Evolutionary conservation across 768 basidiomycete genomes (phyloP), one percentile per base, ranked within the genome.

Genomic region (Russula brevipes): DNA sequence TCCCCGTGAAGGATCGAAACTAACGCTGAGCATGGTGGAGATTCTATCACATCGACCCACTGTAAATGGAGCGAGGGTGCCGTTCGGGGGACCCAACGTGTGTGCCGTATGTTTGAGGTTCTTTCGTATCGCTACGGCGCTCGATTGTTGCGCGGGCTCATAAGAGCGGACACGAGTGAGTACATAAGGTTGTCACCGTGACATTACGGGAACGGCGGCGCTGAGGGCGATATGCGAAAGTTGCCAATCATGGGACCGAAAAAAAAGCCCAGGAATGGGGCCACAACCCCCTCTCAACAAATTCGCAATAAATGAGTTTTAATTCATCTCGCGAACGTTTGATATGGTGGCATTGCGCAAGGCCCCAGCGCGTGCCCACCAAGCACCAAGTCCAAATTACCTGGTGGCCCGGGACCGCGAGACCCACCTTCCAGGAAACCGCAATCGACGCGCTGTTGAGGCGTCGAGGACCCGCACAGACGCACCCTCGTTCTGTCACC

Each of bases 31-130:
- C 55, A 33, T 45, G 17, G 45, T 36, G 56, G 36, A 47, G 36
- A 30, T 41, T 19, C 41, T 35, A 39, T 60, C 36, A 60, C 51
- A 24, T 30, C 24, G 49, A 44, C 16, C 42, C 59, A 30, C 19
- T n/a, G 35, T 53, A 16, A 35, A 42, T 60, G 59, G 59, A 44
- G 51, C 41, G 42, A 45, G 52, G 42, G 8, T 59, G 49, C 53
- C 31, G 17, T 62, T 62, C 36, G n/a, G 53, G 61, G 61, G 56
- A 46, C 30, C 10, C 61, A 63, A 63, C 62, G 62, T 63, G 62
- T 63, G 11, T 59, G 33, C 57, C 52, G 57, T 59, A 63, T 63
- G 63, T 49, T 52, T n/a, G 46, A 10, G 46, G 38, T 59, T 54
- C 57, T 54, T 42, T 57, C 50, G 35, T 46, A 35, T n/a, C 24